Evolutionary conservation across 2,329 filamentous ascomycete species (phyloP).

Genomic region (Thermothelomyces thermophilus): DNA sequence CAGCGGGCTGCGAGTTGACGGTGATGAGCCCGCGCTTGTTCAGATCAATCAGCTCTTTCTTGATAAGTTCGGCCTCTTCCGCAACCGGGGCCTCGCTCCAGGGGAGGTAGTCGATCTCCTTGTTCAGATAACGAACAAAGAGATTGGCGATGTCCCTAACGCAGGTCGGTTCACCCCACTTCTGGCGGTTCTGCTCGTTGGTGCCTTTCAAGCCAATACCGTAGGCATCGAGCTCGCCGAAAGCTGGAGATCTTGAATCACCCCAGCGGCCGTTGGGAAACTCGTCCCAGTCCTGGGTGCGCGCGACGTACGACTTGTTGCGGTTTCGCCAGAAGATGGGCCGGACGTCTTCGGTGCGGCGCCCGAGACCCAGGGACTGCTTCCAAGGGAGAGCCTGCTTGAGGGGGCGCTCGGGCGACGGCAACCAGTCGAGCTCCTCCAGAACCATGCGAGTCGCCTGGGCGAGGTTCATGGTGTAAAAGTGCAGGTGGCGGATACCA

Average conservation of each 20-base stretch:
- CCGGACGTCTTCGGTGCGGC: constrained; percentile 88
- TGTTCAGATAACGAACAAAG: constrained; percentile 79
- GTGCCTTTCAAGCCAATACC: constrained; percentile 89
- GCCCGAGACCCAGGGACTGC: constrained; percentile 81
- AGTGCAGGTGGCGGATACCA: constrained; percentile 85
- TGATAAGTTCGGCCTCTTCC: constrained; percentile 72
- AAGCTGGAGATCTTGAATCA: constrained; percentile 91
- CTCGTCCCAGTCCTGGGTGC: constrained; percentile 98
- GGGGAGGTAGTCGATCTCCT: constrained; percentile 73
- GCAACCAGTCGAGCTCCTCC: constrained; percentile 78
- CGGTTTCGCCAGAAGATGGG: constrained; percentile 99
- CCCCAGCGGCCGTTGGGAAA: constrained; percentile 99
- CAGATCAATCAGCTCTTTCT: constrained; percentile 67
- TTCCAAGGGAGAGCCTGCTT: constrained; percentile 95
- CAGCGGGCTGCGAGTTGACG: constrained; percentile 94
- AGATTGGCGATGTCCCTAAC: constrained; percentile 74
- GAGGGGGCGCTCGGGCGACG: constrained; percentile 67
- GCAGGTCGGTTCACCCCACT: constrained; percentile 82
- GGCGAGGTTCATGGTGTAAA: constrained; percentile 99
- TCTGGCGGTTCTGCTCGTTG: constrained; percentile 90
- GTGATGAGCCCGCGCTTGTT: constrained; percentile 86
- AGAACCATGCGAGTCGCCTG: constrained; percentile 91
- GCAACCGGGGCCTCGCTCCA: constrained; percentile 92
- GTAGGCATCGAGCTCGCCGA: constrained; percentile 90
- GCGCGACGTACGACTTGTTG: constrained; percentile 89